Conservation (phyloP, 768 basidiomycete genomes). For the Tylopilus sp. region DNA sequence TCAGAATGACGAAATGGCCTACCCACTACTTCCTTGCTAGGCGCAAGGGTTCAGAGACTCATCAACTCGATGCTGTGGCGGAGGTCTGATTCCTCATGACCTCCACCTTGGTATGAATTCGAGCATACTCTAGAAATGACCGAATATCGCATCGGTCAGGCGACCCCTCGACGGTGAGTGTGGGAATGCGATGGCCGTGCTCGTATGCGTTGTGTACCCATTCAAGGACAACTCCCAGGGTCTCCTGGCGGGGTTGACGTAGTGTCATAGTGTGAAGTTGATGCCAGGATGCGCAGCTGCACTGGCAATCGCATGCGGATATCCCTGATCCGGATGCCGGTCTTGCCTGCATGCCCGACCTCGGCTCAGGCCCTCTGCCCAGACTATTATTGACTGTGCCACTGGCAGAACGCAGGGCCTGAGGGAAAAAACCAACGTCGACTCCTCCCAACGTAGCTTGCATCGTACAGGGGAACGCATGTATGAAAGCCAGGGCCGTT, state of each 20-base stretch:
- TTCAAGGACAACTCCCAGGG: slow-evolving; percentile 17
- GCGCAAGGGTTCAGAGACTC: neutral
- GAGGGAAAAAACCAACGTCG: slow-evolving; percentile 25
- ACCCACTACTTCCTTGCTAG: neutral
- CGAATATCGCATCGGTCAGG: slow-evolving; percentile 15
- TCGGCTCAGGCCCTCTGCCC: slow-evolving; percentile 5
- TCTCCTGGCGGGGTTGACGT: slow-evolving; percentile 22
- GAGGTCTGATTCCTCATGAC: slow-evolving; percentile 3
- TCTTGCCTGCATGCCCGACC: neutral
- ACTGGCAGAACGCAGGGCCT: slow-evolving; percentile 11
- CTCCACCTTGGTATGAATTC: slow-evolving; percentile 14
- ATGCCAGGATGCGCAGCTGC: slow-evolving; percentile 16
- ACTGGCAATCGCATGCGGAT: slow-evolving; percentile 2
- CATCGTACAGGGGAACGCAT: slow-evolving; percentile 23
- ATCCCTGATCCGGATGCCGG: neutral
- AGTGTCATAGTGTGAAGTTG: slow-evolving; percentile 19
- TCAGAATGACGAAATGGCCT: neutral
- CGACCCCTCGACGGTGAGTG: slow-evolving; percentile 18
- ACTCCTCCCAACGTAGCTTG: slow-evolving; percentile 24
- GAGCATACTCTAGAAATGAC: slow-evolving; percentile 12
- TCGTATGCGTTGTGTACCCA: slow-evolving; percentile 18
- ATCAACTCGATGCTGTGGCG: slow-evolving; percentile 1
- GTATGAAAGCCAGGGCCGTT: slow-evolving; percentile 24
- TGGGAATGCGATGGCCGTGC: slow-evolving; percentile 9
- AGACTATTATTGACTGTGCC: too few relatives aligned